Conservation (phyloP, 2,329 filamentous ascomycete genomes). For the Fusarium sp. region DNA sequence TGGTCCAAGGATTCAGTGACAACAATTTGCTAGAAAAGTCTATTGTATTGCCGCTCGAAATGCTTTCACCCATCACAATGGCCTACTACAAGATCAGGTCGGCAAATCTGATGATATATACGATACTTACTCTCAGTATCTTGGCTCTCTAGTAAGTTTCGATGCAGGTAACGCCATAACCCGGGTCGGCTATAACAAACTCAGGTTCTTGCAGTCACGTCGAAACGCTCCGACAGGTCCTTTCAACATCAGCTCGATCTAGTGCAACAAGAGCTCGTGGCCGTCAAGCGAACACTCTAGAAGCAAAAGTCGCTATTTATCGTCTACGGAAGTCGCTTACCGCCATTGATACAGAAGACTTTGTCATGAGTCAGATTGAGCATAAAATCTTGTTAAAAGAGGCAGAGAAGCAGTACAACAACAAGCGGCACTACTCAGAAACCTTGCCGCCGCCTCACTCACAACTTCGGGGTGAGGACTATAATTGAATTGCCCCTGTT, state of each 20-base stretch:
- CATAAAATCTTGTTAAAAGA: constrained; percentile 8
- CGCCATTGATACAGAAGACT: constrained; percentile 20
- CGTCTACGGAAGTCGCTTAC: constrained; percentile 38
- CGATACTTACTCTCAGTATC: constrained; percentile 53
- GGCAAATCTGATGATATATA: constrained; percentile 50
- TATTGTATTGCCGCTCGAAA: constrained; percentile 52
- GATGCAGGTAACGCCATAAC: neutral
- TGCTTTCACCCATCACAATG: constrained; percentile 51
- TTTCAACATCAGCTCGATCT: constrained; percentile 53
- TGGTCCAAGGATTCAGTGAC: constrained; percentile 46
- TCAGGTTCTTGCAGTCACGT: constrained; percentile 52
- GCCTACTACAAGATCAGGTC: constrained; percentile 52
- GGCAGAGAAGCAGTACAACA: constrained; percentile 4
- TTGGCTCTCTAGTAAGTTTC: constrained; percentile 50
- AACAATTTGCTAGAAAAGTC: constrained; percentile 47
- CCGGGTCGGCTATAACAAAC: constrained; percentile 14
- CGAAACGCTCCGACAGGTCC: constrained; percentile 50
- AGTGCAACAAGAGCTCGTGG: constrained; percentile 51
- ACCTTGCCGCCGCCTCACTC: neutral
- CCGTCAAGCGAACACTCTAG: constrained; percentile 48
- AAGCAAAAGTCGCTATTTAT: constrained; percentile 44
- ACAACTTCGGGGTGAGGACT: constrained; percentile 12
- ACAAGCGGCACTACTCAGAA: constrained; percentile 6
- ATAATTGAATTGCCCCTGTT: neutral
- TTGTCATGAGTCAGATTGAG: constrained; percentile 19